Evolutionary conservation across 73 alveolate genomes (phyloP), one percentile per base, ranked within the genome.

Genomic region (Paramecium pentaurelia): DNA sequence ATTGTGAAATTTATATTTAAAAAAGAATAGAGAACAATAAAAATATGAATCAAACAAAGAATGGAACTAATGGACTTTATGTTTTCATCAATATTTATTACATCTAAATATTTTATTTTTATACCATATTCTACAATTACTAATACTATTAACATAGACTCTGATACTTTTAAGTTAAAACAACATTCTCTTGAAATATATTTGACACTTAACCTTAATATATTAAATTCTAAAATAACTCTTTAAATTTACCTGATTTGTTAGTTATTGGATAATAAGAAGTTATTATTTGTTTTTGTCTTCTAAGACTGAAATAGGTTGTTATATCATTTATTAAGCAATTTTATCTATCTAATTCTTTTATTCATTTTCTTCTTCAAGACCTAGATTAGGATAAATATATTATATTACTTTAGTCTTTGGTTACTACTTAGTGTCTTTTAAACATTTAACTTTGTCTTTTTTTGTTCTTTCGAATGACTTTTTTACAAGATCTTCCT

Each of bases 401-500:
- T 64, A 64, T 25, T 30, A 64, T 27, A 7, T 25, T 30, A 28
- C 84, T 30, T 64, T 34, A 27, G 84, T 54, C 70, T 54, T 54
- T 54, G 0, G 70, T 54, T 54, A n/a, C 84, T 64, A 27, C 25
- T 6, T 18, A 27, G 84, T 12, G 84, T 64, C 40, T 64, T 64
- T 64, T 64, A 22, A 28, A 30, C 47, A 64, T 7, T 30, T 30
- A 64, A 64, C 49, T 30, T 20, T 34, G 42, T 38, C 49, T 73
- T 73, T 40, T 40, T 37, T 73, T 73, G 38, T 73, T 37, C 30
- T 40, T 73, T 12, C 88, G 42, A 45, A 34, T 73, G 22, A 73
- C 88, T 37, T 73, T 73, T 37, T 73, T 73, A 34, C 60, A 73
- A 45, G 60, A 40, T 34, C 88, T 30, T 37, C 88, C 88, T 40